These are phyloP conservation scores for Alternaria ethzedia DNA, from an alignment of 2,329 filamentous ascomycete species.

Conservation along the genomic window DNA sequence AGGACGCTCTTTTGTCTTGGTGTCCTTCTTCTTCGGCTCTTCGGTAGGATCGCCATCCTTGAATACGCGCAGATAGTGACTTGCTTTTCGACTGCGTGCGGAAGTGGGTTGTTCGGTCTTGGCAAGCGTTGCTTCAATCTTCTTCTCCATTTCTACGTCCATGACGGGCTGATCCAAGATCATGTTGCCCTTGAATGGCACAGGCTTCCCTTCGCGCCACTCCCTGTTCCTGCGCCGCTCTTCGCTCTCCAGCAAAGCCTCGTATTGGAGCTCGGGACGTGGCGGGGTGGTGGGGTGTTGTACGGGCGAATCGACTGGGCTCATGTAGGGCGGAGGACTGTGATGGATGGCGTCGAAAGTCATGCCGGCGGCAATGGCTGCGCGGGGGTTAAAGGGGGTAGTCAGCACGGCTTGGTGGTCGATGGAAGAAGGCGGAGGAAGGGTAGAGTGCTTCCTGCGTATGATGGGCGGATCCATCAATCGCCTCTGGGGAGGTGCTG, in stretches of 20 bases:
- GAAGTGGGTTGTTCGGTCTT: constrained; percentile 62
- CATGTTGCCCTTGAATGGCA: constrained; percentile 48
- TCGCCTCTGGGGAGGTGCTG: constrained; percentile 39
- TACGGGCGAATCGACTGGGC: constrained; percentile 46
- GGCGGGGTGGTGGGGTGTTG: constrained; percentile 41
- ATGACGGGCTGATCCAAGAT: constrained; percentile 50
- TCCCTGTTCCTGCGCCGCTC: constrained; percentile 56
- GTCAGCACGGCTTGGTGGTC: constrained; percentile 41
- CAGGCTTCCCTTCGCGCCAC: constrained; percentile 58
- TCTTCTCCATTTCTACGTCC: constrained; percentile 62
- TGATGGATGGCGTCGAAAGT: constrained; percentile 29
- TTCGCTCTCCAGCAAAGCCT: constrained; percentile 42
- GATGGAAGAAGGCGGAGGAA: constrained; percentile 31
- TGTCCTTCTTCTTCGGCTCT: constrained; percentile 59
- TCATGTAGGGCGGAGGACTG: constrained; percentile 47
- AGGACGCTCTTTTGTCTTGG: constrained; percentile 49
- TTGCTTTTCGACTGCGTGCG: constrained; percentile 68
- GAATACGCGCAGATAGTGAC: constrained; percentile 69
- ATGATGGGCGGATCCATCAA: constrained; percentile 41
- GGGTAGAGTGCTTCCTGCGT: constrained; percentile 38
- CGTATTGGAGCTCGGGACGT: constrained; percentile 29
- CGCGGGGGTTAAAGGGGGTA: constrained; percentile 41
- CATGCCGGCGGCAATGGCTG: constrained; percentile 27
- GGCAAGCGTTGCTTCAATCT: constrained; percentile 68
- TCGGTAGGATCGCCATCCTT: constrained; percentile 65